Evolutionary conservation across 768 basidiomycete species (phyloP).

Genomic region (Gymnopilus dilepis): DNA sequence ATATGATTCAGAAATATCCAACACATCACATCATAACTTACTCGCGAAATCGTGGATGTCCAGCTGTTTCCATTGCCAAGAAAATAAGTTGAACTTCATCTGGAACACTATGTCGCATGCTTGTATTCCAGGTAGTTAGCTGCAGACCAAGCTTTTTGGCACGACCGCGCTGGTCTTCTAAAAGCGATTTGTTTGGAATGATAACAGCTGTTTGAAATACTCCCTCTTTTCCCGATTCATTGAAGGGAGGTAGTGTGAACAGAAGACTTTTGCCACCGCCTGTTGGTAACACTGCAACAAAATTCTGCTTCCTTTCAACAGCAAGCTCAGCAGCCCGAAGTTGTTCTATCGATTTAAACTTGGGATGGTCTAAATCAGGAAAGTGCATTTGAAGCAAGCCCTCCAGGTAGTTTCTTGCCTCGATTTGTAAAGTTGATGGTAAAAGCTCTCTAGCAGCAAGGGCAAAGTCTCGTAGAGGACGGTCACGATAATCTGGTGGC

Average conservation of each 20-base stretch:
- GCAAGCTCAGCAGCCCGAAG: slow-evolving; percentile 14
- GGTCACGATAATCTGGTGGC: background rate
- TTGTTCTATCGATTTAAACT: slow-evolving; percentile 21
- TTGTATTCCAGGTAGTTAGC: slow-evolving; percentile 5
- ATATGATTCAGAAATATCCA: background rate
- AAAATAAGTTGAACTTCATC: slow-evolving; percentile 15
- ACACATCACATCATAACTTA: background rate
- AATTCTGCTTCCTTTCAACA: slow-evolving; percentile 12
- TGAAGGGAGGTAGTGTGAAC: slow-evolving; percentile 22
- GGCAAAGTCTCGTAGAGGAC: no score
- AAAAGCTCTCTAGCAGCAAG: background rate
- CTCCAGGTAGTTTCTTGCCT: background rate
- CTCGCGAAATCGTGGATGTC: background rate
- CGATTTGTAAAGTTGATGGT: background rate
- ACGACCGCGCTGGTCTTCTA: slow-evolving; percentile 12
- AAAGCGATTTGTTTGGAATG: slow-evolving; percentile 23
- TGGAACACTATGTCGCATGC: background rate
- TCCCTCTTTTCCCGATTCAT: background rate
- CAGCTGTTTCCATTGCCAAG: slow-evolving; percentile 24
- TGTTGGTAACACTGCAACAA: slow-evolving; percentile 28
- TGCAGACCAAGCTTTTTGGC: slow-evolving; percentile 8
- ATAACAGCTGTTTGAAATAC: slow-evolving; percentile 17
- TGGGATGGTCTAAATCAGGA: background rate
- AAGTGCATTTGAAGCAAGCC: slow-evolving; percentile 9
- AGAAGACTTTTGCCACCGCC: slow-evolving; percentile 29